Evolutionary conservation across 2,329 filamentous ascomycete genomes (phyloP).

Genomic region (Daldinia sp.): DNA sequence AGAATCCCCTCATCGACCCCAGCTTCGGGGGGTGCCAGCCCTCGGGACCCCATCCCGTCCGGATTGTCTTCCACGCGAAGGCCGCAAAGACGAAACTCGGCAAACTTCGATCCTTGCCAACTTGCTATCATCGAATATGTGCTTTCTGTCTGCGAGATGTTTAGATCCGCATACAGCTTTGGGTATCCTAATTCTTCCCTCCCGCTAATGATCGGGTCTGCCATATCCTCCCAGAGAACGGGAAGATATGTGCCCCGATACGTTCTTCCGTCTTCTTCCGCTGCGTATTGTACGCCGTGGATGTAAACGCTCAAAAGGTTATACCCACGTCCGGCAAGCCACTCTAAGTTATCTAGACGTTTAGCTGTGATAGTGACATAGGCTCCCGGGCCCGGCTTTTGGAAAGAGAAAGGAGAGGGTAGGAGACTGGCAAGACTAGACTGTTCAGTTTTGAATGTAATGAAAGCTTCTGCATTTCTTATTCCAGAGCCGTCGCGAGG

Average conservation of each 20-base stretch:
- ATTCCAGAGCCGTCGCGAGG: constrained; percentile 16
- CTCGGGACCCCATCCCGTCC: constrained; percentile 14
- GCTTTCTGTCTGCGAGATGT: constrained; percentile 19
- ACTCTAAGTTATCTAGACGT: constrained; percentile 23
- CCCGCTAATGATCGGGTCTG: constrained; percentile 29
- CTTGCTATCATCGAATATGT: constrained; percentile 17
- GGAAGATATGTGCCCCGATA: constrained; percentile 25
- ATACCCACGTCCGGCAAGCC: constrained; percentile 26
- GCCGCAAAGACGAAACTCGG: constrained; percentile 9
- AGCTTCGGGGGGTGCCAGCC: constrained; percentile 21
- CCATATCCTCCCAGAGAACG: constrained; percentile 28
- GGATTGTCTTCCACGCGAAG: constrained; percentile 3
- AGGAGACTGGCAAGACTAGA: constrained; percentile 15
- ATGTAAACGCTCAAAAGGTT: constrained; percentile 27
- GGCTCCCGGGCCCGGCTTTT: constrained; percentile 12
- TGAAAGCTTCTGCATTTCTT: constrained; percentile 20
- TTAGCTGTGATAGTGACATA: constrained; percentile 25
- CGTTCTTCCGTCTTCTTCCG: constrained; percentile 1
- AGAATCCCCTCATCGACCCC: constrained; percentile 22
- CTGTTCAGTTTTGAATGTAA: constrained; percentile 23
- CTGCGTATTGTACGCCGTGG: constrained; percentile 19
- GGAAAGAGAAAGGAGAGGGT: constrained; percentile 21
- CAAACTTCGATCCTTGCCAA: constrained; percentile 22
- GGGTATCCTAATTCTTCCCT: constrained; percentile 26
- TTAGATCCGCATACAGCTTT: constrained; percentile 25